Base-by-base conservation (phyloP, 2,329 filamentous ascomycete species). In the Aspergillus sojae region DNA sequence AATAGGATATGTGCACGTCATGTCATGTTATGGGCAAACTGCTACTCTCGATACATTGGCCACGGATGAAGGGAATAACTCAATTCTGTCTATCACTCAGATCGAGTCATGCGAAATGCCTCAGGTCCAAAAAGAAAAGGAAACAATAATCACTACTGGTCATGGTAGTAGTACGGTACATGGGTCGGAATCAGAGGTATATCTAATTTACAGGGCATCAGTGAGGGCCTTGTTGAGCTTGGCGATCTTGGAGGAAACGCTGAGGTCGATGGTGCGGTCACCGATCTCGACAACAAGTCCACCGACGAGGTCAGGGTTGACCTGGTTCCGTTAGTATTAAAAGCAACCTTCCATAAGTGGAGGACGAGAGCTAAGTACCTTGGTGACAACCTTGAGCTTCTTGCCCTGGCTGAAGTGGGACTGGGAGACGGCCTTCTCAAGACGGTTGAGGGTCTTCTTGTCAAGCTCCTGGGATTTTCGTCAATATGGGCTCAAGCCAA, bases 211-310 rank as follows among this genome's bases (percentile, higher is more conserved):
- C 91, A 99, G 86, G 82, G 91, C 87, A 84, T 99, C 95, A 74
- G 88, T 94, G 79, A 99, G 91, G 80, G 97, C 90, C 91, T 98
- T 99, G 92, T 99, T 99, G 88, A 99, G 92, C 89, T 93, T 96
- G 80, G 92, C 88, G 82, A 99, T 91, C 88, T 94, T 96, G 80
- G 91, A 86, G 57, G 94, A 94, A 77, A 99, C 94, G 82, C 91
- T 95, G 73, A 97, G 91, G 83, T 99, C 95, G 78, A 99, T 97
- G 80, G 94, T 98, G 78, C 94, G 91, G 87, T 98, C 94, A 76
- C 94, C 94, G 72, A 98, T 91, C 85, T 98, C 94, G 77, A 99
- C 94, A 70, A 99, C 83, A 71, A 99, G 89, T 67, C 95, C 95
- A 71, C 95, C 95, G 71, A 96, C 83, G 77, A 99, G 94, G 64